Conservation (phyloP, 2,329 filamentous ascomycete genomes). For the Phyllachora maydis region DNA sequence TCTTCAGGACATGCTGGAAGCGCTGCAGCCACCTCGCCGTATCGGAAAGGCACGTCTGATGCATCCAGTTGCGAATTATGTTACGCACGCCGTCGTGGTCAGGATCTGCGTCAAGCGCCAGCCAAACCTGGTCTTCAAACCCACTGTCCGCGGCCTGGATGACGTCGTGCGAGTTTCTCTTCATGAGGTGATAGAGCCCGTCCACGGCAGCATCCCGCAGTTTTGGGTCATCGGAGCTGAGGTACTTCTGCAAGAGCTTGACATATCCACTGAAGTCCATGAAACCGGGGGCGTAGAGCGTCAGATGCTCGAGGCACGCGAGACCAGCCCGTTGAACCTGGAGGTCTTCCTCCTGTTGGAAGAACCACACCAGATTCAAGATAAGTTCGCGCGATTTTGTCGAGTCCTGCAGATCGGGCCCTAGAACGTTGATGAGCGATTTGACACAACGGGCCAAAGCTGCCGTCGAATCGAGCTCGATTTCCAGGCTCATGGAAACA, state of each 20-base stretch:
- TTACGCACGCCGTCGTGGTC: constrained; percentile 64
- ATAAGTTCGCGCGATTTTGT: constrained; percentile 84
- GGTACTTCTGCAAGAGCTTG: constrained; percentile 54
- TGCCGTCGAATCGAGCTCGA: constrained; percentile 63
- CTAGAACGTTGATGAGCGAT: constrained; percentile 90
- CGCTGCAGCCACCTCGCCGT: constrained; percentile 74
- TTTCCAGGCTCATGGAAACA: constrained; percentile 75
- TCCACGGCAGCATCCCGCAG: constrained; percentile 68
- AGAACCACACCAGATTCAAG: constrained; percentile 65
- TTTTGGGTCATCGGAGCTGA: constrained; percentile 46
- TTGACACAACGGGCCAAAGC: constrained; percentile 78
- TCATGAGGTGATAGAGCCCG: constrained; percentile 88
- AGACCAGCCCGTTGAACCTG: constrained; percentile 58
- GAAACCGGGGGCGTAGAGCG: constrained; percentile 73
- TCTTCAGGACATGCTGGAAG: constrained; percentile 74
- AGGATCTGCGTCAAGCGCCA: constrained; percentile 61
- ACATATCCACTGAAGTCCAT: constrained; percentile 76
- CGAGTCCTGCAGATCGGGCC: constrained; percentile 84
- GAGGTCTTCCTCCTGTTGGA: constrained; percentile 53
- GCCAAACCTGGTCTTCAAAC: constrained; percentile 82
- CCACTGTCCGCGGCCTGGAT: constrained; percentile 53
- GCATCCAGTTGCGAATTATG: constrained; percentile 82
- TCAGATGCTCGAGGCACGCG: constrained; percentile 74
- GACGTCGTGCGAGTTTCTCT: constrained; percentile 69
- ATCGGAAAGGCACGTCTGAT: constrained; percentile 66